Conservation (phyloP, 495 filamentous ascomycete genomes). For the Trichoderma erinaceum region DNA sequence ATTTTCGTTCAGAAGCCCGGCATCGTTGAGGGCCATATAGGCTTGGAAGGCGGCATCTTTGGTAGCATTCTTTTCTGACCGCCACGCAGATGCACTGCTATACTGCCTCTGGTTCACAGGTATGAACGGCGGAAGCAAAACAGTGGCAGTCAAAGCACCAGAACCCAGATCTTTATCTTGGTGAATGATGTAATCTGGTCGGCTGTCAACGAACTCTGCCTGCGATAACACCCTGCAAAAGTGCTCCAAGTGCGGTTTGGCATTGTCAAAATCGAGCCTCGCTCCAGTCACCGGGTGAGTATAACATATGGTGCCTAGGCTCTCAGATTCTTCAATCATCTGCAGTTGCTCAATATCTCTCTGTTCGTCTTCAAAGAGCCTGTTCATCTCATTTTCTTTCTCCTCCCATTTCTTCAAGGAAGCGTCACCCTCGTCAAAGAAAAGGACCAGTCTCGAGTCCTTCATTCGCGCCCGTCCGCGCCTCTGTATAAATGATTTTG, state of each 20-base stretch:
- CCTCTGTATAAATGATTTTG: slow-evolving; percentile 86
- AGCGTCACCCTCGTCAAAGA: slow-evolving; percentile 25
- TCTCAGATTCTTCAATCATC: slow-evolving; percentile 48
- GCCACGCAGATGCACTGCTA: slow-evolving; percentile 51
- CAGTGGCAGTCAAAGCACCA: slow-evolving; percentile 37
- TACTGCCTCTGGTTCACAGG: slow-evolving; percentile 53
- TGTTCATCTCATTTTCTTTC: slow-evolving; percentile 68
- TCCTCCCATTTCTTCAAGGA: slow-evolving; percentile 48
- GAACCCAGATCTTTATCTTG: slow-evolving; percentile 18
- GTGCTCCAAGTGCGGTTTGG: slow-evolving; percentile 69
- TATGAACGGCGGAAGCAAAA: slow-evolving; percentile 68
- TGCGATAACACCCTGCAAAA: slow-evolving; percentile 64
- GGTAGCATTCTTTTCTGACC: slow-evolving; percentile 65
- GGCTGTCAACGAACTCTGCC: slow-evolving; percentile 45
- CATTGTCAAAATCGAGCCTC: slow-evolving; percentile 63
- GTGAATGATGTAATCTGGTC: slow-evolving; percentile 44
- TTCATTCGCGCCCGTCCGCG: slow-evolving; percentile 73
- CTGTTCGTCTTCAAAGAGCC: slow-evolving; percentile 64
- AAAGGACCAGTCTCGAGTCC: slow-evolving; percentile 66
- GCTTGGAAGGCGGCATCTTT: slow-evolving; percentile 83
- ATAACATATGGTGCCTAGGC: slow-evolving; percentile 42
- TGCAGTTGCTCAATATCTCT: slow-evolving; percentile 43
- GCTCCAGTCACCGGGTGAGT: slow-evolving; percentile 55
- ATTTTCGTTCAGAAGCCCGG: slow-evolving; percentile 70
- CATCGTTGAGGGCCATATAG: slow-evolving; percentile 62